Evolutionary conservation across 306 rosid species (phyloP), one percentile per base, ranked within the genome.

Genomic region (Gastrolobium bilobum): DNA sequence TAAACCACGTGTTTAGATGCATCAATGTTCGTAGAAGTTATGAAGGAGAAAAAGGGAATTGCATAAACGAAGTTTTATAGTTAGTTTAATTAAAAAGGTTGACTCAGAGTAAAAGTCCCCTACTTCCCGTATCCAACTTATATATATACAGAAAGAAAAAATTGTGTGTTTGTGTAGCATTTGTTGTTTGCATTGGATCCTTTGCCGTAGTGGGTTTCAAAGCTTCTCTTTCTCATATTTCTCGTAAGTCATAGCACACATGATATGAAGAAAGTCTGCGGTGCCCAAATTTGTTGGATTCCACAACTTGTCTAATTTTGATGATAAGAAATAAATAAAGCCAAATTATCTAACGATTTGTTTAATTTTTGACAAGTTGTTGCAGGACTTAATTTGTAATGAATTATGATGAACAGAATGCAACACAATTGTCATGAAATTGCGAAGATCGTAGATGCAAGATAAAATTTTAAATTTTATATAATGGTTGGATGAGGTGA

Each of bases 131-230:
- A 30, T 60, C 53, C 58, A 65, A 1, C 53, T 42, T 65, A 77
- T 40, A 81, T 71, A 68, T 5, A 11, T 75, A 74, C 76, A 68
- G 76, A 59, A 5, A 13, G 38, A 66, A 38, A 15, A 40, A 34
- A 1, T 14, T 35, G 4, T 52, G 43, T 0, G 47, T 26, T 65
- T 65, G 62, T 46, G 26, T 31, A 60, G 59, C 67, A 68, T 73
- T 79, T 44, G 75, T 80, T 66, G 73, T 75, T 59, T 81, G 90
- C 95, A 92, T 90, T 80, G 97, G 97, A 92, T 92, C 95, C 97
- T 86, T 88, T 93, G 87, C 90, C 82, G 54, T 68, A 68, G 33
- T 52, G 67, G 37, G 48, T 81, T 82, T 20, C 26, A 20, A 20
- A 20, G 26, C 26, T 20, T 20, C 75, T 79, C 81, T 20, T 20